These are phyloP conservation scores for Trichopus zeylanicus DNA, from an alignment of 116 monocot species.

Conservation along the genomic window DNA sequence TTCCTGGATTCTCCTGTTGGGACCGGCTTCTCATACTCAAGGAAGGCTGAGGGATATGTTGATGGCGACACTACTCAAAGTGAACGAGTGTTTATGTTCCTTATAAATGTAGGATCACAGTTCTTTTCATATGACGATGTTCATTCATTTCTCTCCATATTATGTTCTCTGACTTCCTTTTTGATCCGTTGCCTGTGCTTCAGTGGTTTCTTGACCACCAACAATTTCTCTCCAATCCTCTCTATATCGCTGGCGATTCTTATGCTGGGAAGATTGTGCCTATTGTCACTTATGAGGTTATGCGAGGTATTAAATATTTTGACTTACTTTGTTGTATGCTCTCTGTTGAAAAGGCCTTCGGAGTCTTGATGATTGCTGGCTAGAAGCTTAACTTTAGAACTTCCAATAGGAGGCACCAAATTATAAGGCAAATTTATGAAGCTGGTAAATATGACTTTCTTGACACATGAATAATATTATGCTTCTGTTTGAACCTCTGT, in stretches of 20 bases:
- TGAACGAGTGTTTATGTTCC: not conserved
- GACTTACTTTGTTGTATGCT: not conserved
- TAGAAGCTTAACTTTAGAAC: too few relatives aligned
- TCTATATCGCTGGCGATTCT: slow-evolving; percentile 8
- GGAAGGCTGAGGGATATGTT: slow-evolving; percentile 11
- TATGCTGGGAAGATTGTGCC: slow-evolving; percentile 4
- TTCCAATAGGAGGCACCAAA: too few relatives aligned
- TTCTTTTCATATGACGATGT: too few relatives aligned
- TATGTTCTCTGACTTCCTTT: too few relatives aligned
- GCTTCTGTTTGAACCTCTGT: not conserved
- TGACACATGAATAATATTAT: too few relatives aligned
- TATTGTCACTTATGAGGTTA: not conserved
- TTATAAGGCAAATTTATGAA: too few relatives aligned
- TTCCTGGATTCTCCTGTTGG: slow-evolving; percentile 38
- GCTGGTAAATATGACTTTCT: too few relatives aligned
- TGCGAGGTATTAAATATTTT: slow-evolving; percentile 3
- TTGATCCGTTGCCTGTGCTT: too few relatives aligned
- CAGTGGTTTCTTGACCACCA: slow-evolving; percentile 5
- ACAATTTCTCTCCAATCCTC: slow-evolving; percentile 4
- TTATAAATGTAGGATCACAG: slow-evolving; percentile 12
- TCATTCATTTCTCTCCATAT: too few relatives aligned
- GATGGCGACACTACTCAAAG: slow-evolving; percentile 4
- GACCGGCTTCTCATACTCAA: slow-evolving; percentile 36
- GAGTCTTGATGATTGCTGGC: too few relatives aligned
- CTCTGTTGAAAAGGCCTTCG: too few relatives aligned